Evolutionary conservation across 306 rosid species (phyloP), one percentile per base, ranked within the genome.

Genomic region (Canavalia gladiata): DNA sequence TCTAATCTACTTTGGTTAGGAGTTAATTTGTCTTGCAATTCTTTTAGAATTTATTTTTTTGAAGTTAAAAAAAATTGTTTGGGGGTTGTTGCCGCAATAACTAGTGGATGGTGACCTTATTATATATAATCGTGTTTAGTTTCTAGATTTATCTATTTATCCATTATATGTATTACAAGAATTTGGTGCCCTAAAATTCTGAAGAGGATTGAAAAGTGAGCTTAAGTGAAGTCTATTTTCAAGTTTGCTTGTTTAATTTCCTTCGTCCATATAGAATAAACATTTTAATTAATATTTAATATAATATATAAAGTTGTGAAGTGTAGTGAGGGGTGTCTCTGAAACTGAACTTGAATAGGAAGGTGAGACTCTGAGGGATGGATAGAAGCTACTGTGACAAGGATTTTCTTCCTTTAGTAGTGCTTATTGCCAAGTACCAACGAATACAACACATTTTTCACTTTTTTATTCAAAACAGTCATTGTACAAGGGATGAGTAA

Each of bases 391-490:
- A 52, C 13, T 77, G 67, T 47, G 68, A 83, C 83, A 88, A 45
- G 31, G 95, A 87, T 56, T 77, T 80, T 68, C 59, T 90, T 29
- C 95, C 97, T 9, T 87, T 94, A 62, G 68, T 81, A 68, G 91
- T 88, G 63, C 79, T 92, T 91, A 79, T 94, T 31, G 56, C 88
- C 25, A 18, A 18, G 25, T 18, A 18, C 25, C 3, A 92, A 89
- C 84, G 97, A 94, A 83, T 86, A 58, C 51, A 92, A 92, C 88
- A 91, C 89, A 1, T 68, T 94, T 55, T 84, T 89, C 85, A 94
- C 95, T 18, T 18, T 18, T 3, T 92, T 94, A 54, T 94, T 92
- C 89, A 94, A 94, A 88, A 92, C 94, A 25, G 98, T 97, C 42
- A 89, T 94, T 10, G 18, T 79, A 37, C 68, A 68, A 42, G 98